These are phyloP conservation scores for Eucalyptus shirleyi DNA, from an alignment of 345 rosid genomes.

Conservation along the genomic window DNA sequence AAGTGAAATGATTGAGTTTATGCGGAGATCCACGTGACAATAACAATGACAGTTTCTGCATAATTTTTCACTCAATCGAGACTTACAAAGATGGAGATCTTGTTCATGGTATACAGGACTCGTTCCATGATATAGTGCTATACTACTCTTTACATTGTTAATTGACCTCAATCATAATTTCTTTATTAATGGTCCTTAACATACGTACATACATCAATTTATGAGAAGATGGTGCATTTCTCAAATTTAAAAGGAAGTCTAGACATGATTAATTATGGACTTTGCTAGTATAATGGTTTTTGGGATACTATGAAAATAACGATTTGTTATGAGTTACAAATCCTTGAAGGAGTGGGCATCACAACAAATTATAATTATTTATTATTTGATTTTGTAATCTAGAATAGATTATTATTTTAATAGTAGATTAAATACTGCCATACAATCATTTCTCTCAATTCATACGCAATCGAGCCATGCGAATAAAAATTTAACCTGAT, in stretches of 20 bases:
- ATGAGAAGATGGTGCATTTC: not conserved
- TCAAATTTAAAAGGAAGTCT: not conserved
- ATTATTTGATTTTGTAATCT: accelerated
- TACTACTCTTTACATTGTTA: not conserved
- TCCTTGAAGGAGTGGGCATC: too few species aligned
- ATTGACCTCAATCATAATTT: not conserved
- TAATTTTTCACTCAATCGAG: not conserved
- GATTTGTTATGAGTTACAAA: too few species aligned
- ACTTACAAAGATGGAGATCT: not conserved
- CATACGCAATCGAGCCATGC: not conserved
- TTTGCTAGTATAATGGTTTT: too few species aligned
- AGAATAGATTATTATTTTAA: accelerated
- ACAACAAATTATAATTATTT: too few species aligned
- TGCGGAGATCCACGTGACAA: not conserved
- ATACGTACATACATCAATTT: not conserved
- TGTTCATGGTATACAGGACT: not conserved
- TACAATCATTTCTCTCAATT: too few species aligned
- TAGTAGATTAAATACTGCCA: accelerated
- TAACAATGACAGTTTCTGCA: not conserved
- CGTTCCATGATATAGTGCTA: not conserved
- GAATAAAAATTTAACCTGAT: not conserved
- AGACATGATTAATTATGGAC: not conserved
- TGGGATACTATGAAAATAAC: too few species aligned
- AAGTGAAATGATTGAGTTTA: not conserved
- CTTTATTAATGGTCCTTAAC: not conserved